Evolutionary conservation across 768 basidiomycete species (phyloP), one percentile per base, ranked within the genome.

Genomic region (Butyriboletus loyo): DNA sequence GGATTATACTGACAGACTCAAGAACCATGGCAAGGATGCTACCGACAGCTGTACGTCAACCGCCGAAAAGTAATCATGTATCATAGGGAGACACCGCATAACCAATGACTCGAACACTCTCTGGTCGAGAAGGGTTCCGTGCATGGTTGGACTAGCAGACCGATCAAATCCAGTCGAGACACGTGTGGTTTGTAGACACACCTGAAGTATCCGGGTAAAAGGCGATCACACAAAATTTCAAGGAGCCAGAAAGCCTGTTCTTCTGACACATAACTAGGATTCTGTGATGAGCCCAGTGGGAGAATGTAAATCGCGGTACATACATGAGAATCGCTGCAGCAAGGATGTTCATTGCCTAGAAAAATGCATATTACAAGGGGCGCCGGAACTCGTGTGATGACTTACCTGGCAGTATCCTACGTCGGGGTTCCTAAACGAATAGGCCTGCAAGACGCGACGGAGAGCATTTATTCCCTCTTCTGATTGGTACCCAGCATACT

Each of bases 231-330:
- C 7, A 99, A 77, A 1, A 98, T 92, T 64, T 95, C 91, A 7
- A 99, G 78, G 7, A 98, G 76, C 95, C 95, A 98, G 68, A 99
- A 99, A 11, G 95, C 87, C 68, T 98, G 96, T 61, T 98, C 97
- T 71, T 99, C 97, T 3, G 93, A 96, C 92, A 97, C 93, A 68
- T 98, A 99, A 56, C 95, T 98, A 60, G 21, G 43, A 40, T 41
- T 34, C 27, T 3, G 17, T 7, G 13, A 46, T 64, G 38, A 69
- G 58, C 8, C 44, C 36, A 28, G 21, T 2, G 28, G 13, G 22
- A 45, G 27, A 45, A 37, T 39, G 24, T 35, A 50, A 31, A 22
- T 3, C 9, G 40, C 41, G 8, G 46, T 15, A 67, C 82, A 57
- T 62, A 92, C 92, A 95, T 93, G 46, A 96, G 76, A 62, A 96